Evolutionary conservation across 768 basidiomycete genomes (phyloP), one percentile per base, ranked within the genome.

Genomic region (Naganishia onofrii): DNA sequence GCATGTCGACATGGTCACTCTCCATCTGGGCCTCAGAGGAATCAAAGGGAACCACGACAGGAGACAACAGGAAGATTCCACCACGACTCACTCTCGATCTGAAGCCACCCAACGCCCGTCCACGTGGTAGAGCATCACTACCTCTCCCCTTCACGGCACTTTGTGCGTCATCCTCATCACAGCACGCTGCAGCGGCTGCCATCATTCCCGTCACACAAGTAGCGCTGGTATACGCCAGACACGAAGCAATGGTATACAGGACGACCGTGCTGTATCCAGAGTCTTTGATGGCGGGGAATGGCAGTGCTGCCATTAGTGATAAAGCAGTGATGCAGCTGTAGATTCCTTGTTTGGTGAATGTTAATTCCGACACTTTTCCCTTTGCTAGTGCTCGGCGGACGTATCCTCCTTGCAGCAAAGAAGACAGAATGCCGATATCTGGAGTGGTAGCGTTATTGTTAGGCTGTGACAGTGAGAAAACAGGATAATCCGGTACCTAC

Each of bases 121-220:
- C 95, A 77, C 93, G 91, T 6, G 89, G 87, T 53, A 95, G 85
- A 26, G 38, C 69, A 88, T 83, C 1, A 89, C 87, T 74, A 10
- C 86, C 87, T 0, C 86, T 87, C 46, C 84, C 83, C 42, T 42
- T 21, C 10, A 82, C 80, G 76, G 88, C 87, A 15, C 81, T 81
- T n/a, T 75, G 71, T 3, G 56, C 67, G 7, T 69, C 73, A 13
- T 81, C 85, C 32, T 93, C 91, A 76, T 95, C 91, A 72, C 92
- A 93, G 81, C 94, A 92, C 73, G 93, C 79, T 17, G 92, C 93
- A 12, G 94, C 95, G 72, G 89, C 87, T 29, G 93, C 88, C 44
- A 93, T 99, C 73, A 99, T 84, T 10, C 91, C 87, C 77, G 90
- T 97, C 72, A 99, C 95, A 60, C 96, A 94, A 0, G 93, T 96